These are phyloP conservation scores for Solanum peruvianum DNA, from an alignment of 257 asterid species.

Conservation along the genomic window DNA sequence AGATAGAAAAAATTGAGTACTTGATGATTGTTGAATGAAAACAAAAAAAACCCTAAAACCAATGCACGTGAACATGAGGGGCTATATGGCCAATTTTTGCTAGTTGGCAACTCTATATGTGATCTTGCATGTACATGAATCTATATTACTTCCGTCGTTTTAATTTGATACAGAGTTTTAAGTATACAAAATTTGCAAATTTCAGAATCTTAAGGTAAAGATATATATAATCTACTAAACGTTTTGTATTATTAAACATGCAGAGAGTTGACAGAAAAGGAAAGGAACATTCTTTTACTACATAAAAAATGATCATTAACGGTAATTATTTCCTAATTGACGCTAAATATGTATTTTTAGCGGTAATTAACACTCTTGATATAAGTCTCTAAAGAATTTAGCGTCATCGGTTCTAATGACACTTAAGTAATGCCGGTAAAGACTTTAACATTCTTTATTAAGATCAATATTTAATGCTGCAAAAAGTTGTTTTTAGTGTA, in stretches of 20 bases:
- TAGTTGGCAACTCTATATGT: constrained; percentile 34
- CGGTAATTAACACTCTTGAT: no score
- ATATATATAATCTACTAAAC: neutral
- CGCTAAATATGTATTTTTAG: no score
- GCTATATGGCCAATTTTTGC: constrained; percentile 39
- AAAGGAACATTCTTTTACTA: neutral
- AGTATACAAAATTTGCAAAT: rapidly evolving
- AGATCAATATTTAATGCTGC: no score
- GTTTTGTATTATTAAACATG: neutral
- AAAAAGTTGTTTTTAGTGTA: no score
- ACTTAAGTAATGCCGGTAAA: no score
- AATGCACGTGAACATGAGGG: constrained; percentile 49
- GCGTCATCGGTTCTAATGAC: no score
- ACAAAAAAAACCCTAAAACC: constrained; percentile 29
- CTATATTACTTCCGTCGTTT: neutral
- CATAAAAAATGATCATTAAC: no score
- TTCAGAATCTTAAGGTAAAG: neutral
- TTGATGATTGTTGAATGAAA: constrained; percentile 3
- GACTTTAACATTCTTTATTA: no score
- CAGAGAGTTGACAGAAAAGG: neutral
- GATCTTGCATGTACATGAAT: constrained; percentile 15
- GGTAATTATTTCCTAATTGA: no score
- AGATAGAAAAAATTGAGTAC: neutral
- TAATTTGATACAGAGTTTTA: neutral
- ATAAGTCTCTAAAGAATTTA: no score